Evolutionary conservation across 2,329 filamentous ascomycete genomes (phyloP).

Genomic region (Dryadomyces quercus-mongolicae): DNA sequence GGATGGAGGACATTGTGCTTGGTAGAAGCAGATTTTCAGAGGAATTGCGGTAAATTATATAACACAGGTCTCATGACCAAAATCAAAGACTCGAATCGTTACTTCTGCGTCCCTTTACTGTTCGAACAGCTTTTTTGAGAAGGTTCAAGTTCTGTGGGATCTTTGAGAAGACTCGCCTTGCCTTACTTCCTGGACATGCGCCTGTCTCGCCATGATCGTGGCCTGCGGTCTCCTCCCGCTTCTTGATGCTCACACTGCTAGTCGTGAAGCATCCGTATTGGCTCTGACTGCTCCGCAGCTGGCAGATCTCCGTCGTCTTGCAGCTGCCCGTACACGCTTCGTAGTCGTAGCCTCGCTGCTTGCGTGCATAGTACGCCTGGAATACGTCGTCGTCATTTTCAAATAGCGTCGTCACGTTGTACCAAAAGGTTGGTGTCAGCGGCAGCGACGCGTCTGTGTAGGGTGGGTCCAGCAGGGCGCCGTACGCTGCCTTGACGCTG

Average conservation of each 20-base stretch:
- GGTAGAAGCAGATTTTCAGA: too few species aligned
- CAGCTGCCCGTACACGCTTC: slow-evolving; percentile 20
- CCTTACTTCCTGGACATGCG: neutral
- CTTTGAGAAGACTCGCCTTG: neutral
- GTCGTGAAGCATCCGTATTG: neutral
- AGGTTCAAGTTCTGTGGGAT: neutral
- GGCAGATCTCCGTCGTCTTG: slow-evolving; percentile 22
- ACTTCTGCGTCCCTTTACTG: too few species aligned
- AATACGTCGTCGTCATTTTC: slow-evolving; percentile 21
- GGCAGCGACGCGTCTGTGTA: slow-evolving; percentile 22
- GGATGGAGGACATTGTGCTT: too few species aligned
- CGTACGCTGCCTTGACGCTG: slow-evolving; percentile 41
- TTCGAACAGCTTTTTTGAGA: too few species aligned
- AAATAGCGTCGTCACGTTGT: slow-evolving; percentile 24
- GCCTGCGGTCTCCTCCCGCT: neutral
- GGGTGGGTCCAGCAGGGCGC: slow-evolving; percentile 28
- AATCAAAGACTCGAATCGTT: too few species aligned
- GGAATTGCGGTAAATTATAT: too few species aligned
- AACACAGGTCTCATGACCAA: too few species aligned
- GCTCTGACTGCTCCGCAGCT: slow-evolving; percentile 14
- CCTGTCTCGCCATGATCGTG: neutral
- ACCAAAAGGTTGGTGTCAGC: slow-evolving; percentile 33
- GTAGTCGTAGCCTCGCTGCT: slow-evolving; percentile 20
- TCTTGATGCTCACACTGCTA: neutral
- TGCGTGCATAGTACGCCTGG: slow-evolving; percentile 22